Evolutionary conservation across 768 basidiomycete species (phyloP).

Genomic region (Phlebiopsis flavidoalba): DNA sequence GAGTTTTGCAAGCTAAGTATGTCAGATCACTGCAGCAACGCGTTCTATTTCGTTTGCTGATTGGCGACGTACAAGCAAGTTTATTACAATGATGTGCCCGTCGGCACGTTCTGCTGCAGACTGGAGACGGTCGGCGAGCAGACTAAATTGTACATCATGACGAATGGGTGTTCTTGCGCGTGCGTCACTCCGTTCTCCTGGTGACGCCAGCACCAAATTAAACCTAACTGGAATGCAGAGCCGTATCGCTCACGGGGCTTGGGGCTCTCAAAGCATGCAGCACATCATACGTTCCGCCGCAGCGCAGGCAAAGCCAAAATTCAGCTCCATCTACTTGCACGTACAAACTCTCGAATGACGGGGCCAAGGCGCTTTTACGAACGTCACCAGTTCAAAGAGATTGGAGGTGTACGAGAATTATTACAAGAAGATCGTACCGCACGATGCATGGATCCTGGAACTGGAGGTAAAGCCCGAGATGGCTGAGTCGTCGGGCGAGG

Average conservation of each 20-base stretch:
- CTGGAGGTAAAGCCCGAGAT: constrained; percentile 33
- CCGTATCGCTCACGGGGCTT: constrained; percentile 80
- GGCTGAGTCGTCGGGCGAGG: background rate
- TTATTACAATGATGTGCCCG: constrained; percentile 90
- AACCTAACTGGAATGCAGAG: constrained; percentile 30
- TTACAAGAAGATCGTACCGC: constrained; percentile 86
- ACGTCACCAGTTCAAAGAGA: constrained; percentile 72
- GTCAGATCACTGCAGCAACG: constrained; percentile 23
- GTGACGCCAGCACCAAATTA: background rate
- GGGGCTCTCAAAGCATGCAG: constrained; percentile 68
- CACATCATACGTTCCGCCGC: constrained; percentile 62
- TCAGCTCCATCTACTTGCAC: constrained; percentile 74
- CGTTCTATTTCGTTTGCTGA: background rate
- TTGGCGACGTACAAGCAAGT: constrained; percentile 38
- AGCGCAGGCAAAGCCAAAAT: constrained; percentile 52
- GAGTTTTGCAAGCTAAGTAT: constrained; percentile 84
- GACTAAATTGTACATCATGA: constrained; percentile 76
- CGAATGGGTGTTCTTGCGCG: constrained; percentile 87
- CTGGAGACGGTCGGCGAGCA: constrained; percentile 62
- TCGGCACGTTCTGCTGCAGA: constrained; percentile 84
- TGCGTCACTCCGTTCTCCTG: constrained; percentile 32
- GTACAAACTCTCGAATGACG: constrained; percentile 80
- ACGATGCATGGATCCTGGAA: constrained; percentile 86
- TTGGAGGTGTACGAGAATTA: constrained; percentile 64
- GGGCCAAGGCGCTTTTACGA: constrained; percentile 82